These are phyloP conservation scores for Hemisphaericaspora lyxosophila DNA, from an alignment of 1,139 yeast species.

Conservation along the genomic window DNA sequence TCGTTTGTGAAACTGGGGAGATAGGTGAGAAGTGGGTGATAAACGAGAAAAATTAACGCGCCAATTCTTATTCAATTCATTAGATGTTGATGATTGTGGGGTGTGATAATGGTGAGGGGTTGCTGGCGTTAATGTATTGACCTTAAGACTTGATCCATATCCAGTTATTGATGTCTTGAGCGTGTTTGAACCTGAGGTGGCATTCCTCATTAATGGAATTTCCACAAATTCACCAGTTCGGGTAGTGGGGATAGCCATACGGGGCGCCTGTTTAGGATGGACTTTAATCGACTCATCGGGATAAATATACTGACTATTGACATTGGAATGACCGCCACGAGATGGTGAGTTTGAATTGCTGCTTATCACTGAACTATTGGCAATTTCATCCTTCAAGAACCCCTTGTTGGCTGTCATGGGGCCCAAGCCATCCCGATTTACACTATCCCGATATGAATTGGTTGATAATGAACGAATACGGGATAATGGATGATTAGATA, in stretches of 20 bases:
- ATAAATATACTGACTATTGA: conserved; percentile 9
- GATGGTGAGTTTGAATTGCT: conserved; percentile 11
- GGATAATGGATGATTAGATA: conserved; percentile 30
- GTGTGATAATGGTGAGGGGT: conserved; percentile 6
- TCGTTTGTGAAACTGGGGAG: neutral
- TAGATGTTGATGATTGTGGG: conserved; percentile 3
- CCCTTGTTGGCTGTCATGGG: conserved; percentile 12
- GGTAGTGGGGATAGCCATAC: conserved; percentile 82
- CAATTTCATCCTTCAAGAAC: conserved; percentile 1
- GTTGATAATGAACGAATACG: conserved; percentile 34
- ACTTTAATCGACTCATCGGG: conserved; percentile 18
- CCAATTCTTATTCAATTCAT: conserved; percentile 1
- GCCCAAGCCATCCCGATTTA: conserved; percentile 10
- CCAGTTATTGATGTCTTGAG: conserved; percentile 6
- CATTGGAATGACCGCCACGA: conserved; percentile 2
- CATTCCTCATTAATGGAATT: conserved; percentile 51
- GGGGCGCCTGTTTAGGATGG: conserved; percentile 65
- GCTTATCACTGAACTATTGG: neutral
- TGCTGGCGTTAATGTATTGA: conserved; percentile 10
- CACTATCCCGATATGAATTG: conserved; percentile 19
- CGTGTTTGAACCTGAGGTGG: conserved; percentile 17
- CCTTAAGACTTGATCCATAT: conserved; percentile 8
- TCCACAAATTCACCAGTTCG: conserved; percentile 77
- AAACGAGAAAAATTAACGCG: conserved; percentile 21
- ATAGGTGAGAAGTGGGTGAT: conserved; percentile 10